Percentiles rank a stretch among this genome's conserved stretches.
These are phyloP conservation scores for Nitzschia sp. DNA, from an alignment of 108 stramenopile genomes.

Conservation along the genomic window DNA sequence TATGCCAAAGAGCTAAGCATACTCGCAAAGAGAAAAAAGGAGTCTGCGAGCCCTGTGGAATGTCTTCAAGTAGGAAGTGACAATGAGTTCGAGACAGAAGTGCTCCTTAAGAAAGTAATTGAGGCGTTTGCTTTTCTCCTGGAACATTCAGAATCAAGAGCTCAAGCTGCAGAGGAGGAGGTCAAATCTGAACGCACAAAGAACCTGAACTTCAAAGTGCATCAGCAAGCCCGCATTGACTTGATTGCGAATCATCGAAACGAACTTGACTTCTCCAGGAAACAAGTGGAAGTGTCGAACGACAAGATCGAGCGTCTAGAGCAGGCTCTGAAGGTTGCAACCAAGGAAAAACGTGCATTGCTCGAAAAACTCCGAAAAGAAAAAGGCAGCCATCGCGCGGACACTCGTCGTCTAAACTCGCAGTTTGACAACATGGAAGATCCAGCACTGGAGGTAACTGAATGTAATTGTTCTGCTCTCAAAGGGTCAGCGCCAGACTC, in stretches of 20 bases:
- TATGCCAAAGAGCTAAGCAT: conserved; percentile 20
- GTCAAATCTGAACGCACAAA: not conserved
- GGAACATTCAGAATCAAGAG: conserved; percentile 14
- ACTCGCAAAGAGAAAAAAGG: conserved; percentile 2
- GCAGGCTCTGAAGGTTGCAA: not conserved
- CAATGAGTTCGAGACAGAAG: conserved; percentile 1
- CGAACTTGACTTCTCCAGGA: conserved; percentile 20
- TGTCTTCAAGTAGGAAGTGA: not conserved
- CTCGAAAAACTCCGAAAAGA: conserved; percentile 1
- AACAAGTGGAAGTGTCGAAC: conserved; percentile 7
- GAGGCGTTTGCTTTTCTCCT: conserved; percentile 24
- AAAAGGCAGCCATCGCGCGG: not conserved
- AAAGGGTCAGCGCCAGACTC: not conserved
- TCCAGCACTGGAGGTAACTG: not conserved
- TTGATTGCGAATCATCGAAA: conserved; percentile 15
- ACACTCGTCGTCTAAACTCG: not conserved
- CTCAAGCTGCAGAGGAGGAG: not conserved
- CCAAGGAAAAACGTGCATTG: conserved; percentile 1
- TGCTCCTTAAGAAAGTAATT: conserved; percentile 21
- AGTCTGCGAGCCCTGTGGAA: not conserved
- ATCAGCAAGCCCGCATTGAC: conserved; percentile 6
- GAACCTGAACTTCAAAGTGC: not conserved
- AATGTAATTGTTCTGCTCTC: not conserved
- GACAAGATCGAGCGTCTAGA: conserved; percentile 11
- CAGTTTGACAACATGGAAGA: not conserved